These are phyloP conservation scores for Pirum gemmata DNA, from an alignment of 78 protist species.

Conservation along the genomic window DNA sequence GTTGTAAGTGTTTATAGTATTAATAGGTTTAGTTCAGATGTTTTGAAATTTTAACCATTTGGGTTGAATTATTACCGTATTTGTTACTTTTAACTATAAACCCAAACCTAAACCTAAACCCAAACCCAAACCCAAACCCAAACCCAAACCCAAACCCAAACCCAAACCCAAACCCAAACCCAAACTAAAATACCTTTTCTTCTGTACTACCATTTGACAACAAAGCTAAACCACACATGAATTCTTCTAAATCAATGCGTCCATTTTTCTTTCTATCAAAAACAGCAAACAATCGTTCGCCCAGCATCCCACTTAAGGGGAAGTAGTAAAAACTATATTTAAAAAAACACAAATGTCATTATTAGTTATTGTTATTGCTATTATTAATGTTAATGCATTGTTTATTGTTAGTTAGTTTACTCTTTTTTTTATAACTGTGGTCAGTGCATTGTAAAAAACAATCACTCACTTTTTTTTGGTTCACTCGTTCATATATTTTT, in stretches of 20 bases:
- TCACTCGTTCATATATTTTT: too few species aligned
- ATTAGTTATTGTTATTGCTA: neutral
- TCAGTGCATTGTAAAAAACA: neutral
- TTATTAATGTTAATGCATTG: neutral
- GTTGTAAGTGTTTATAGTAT: neutral
- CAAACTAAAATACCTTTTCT: constrained; percentile 28
- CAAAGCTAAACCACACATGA: constrained; percentile 41
- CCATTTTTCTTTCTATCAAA: constrained; percentile 48
- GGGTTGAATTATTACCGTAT: neutral
- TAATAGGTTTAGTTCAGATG: neutral
- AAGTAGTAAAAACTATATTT: constrained; percentile 40
- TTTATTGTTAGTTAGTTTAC: neutral
- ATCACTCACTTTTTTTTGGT: too few species aligned
- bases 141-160: neutral
- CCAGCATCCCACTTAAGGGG: constrained; percentile 51
- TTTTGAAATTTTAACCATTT: too few species aligned
- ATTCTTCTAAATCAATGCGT: constrained; percentile 42
- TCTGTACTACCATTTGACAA: constrained; percentile 33
- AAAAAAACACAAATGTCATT: neutral
- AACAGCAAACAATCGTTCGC: constrained; percentile 52
- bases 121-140: neutral
- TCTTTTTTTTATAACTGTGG: too few species aligned
- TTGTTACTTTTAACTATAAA: neutral
- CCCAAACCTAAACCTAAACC: neutral
- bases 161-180: neutral